phyloP scores from a whole-genome alignment of 2,329 filamentous ascomycete genomes.

The Tolypocladium album region DNA sequence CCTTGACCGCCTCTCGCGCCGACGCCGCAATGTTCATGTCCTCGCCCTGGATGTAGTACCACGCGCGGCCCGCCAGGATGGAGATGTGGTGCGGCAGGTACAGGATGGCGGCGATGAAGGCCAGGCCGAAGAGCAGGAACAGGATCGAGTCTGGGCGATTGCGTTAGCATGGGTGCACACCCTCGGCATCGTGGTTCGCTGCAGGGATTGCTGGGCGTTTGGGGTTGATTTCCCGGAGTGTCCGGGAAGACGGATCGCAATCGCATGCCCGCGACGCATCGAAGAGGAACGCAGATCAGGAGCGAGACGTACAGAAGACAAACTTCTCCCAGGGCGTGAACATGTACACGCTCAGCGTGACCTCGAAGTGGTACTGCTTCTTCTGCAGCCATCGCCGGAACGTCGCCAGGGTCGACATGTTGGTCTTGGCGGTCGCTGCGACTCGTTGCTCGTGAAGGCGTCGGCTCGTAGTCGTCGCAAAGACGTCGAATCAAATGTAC shows the following conservation, averaged over 20 bases:
- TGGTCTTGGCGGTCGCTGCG: slow-evolving; percentile 1
- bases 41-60: slow-evolving; percentile 92
- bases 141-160: slow-evolving; percentile 64
- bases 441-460: neutral
- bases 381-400: slow-evolving; percentile 80
- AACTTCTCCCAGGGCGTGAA: slow-evolving; percentile 93
- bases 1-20: slow-evolving; percentile 20
- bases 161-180: neutral
- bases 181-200: neutral
- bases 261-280: slow-evolving; percentile 68
- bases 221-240: neutral
- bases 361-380: slow-evolving; percentile 97
- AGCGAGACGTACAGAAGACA: slow-evolving; percentile 69
- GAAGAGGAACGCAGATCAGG: slow-evolving; percentile 65
- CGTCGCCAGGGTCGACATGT: slow-evolving; percentile 30
- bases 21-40: slow-evolving; percentile 37
- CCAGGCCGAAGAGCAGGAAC: slow-evolving; percentile 80
- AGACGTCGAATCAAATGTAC: neutral
- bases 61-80: slow-evolving; percentile 72
- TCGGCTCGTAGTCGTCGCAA: neutral
- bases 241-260: slow-evolving; percentile 1
- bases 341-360: slow-evolving; percentile 96
- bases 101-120: slow-evolving; percentile 75
- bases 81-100: slow-evolving; percentile 90
- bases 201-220: neutral